Conservation (phyloP, 2,329 filamentous ascomycete genomes). For the Ophiostoma piceae region DNA sequence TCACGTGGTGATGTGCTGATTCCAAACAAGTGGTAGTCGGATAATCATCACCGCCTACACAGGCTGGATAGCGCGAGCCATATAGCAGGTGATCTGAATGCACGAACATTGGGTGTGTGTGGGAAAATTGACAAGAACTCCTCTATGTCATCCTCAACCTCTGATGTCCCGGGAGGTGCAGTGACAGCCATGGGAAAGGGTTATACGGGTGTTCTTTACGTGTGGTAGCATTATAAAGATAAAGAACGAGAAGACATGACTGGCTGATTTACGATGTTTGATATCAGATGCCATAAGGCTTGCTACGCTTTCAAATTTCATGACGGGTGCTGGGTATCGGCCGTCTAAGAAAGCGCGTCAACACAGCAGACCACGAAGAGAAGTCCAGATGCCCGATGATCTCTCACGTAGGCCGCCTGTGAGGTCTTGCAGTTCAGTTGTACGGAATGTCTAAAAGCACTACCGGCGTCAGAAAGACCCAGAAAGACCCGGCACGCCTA, state of each 20-base stretch:
- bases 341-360: background rate
- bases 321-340: background rate
- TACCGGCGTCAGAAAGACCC: too few relatives aligned
- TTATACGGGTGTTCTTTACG: background rate
- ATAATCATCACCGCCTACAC: background rate
- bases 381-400: background rate
- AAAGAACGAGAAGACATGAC: background rate
- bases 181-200: background rate
- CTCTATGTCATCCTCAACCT: background rate
- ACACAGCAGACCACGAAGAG: background rate
- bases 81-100: background rate
- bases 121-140: background rate
- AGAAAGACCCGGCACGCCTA: background rate
- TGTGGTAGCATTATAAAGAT: background rate
- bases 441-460: background rate
- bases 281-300: background rate
- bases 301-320: background rate
- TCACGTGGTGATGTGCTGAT: constrained; percentile 6
- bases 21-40: background rate
- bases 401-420: background rate
- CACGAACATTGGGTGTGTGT: background rate
- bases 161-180: background rate
- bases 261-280: background rate
- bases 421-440: background rate
- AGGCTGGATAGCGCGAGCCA: background rate